Base-by-base conservation (phyloP, 495 filamentous ascomycete species). In the Extremus antarcticus region DNA sequence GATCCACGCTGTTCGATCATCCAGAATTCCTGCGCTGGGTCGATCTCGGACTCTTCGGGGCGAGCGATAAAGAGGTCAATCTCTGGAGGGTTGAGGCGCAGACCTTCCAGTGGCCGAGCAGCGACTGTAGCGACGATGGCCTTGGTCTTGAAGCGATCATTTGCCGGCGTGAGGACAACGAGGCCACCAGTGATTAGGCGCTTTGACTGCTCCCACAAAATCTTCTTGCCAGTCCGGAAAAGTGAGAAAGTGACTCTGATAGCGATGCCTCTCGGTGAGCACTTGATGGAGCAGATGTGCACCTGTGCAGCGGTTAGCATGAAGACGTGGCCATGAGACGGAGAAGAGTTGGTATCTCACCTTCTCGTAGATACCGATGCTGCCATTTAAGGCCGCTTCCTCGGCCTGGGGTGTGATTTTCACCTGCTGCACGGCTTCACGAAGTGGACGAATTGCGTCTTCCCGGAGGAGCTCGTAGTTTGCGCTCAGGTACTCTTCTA, bases 141-240 rank as follows among this genome's bases (percentile, higher is more conserved):
- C 32, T 81, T 77, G 0, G 59, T 79, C 47, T 71, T 64, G 61
- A 94, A 92, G 16, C 68, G 68, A 61, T 94, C 86, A 0, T 74
- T 53, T 1, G 68, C 72, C 0, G 85, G 79, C 0, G 82, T 82
- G 1, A 95, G 61, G 2, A 82, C 88, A 22, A 95, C 80, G 1
- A 94, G 60, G 0, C 77, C 75, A 0, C 88, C 88, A 0, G 81
- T 71, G 2, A 82, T 74, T 9, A 94, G 73, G 0, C 90, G 79
- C 51, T 81, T 85, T 0, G 85, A 87, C 50, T 88, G 81, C 21
- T 79, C 71, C 90, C 90, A 95, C 0, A 77, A 72, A 32, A 95
- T 82, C n/a, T 70, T 76, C 59, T 83, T 88, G 3, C 73, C 76
- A 0, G 83, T 77, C 38, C 85, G 76, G 39, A 70, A 66, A 0